phyloP scores from a whole-genome alignment of 2,329 filamentous ascomycete genomes.

The Pyrenophora teres region DNA sequence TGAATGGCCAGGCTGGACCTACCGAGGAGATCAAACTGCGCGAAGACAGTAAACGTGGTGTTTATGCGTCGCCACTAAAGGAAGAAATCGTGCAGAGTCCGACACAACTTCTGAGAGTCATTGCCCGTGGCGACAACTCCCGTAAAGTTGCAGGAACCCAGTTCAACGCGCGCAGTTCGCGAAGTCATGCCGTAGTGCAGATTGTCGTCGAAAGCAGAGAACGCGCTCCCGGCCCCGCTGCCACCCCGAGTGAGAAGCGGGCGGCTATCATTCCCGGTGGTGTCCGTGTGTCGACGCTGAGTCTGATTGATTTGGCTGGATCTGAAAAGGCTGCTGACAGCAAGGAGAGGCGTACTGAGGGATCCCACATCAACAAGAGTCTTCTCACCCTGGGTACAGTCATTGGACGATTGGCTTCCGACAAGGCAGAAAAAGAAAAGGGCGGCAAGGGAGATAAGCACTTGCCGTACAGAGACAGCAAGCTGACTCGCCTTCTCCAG shows the following conservation, averaged over 20 bases:
- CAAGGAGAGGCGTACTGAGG: conserved; percentile 91
- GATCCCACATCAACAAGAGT: conserved; percentile 98
- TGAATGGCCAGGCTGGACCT: conserved; percentile 51
- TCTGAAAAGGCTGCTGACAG: conserved; percentile 95
- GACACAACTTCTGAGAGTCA: conserved; percentile 91
- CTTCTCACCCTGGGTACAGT: conserved; percentile 93
- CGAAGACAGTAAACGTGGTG: conserved; percentile 93
- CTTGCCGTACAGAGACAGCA: conserved; percentile 95
- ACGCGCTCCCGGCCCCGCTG: conserved; percentile 64
- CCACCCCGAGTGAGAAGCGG: conserved; percentile 49
- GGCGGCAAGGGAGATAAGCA: conserved; percentile 87
- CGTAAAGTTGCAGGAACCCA: conserved; percentile 91
- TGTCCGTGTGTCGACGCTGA: conserved; percentile 92
- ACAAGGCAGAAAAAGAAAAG: conserved; percentile 73
- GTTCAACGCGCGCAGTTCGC: conserved; percentile 94
- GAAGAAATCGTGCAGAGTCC: conserved; percentile 99
- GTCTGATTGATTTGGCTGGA: conserved; percentile 92
- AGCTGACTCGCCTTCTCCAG: conserved; percentile 89
- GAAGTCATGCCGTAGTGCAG: conserved; percentile 97
- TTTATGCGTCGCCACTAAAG: conserved; percentile 94
- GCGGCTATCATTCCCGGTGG: conserved; percentile 69
- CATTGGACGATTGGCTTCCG: conserved; percentile 87
- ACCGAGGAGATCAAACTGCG: conserved; percentile 97
- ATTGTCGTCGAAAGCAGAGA: conserved; percentile 98
- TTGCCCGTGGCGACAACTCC: conserved; percentile 90